Percentiles rank a stretch among this genome's conserved stretches.
These are phyloP conservation scores for Mortierella sp. DNA, from an alignment of 371 early-diverging fungal genomes.

Conservation along the genomic window DNA sequence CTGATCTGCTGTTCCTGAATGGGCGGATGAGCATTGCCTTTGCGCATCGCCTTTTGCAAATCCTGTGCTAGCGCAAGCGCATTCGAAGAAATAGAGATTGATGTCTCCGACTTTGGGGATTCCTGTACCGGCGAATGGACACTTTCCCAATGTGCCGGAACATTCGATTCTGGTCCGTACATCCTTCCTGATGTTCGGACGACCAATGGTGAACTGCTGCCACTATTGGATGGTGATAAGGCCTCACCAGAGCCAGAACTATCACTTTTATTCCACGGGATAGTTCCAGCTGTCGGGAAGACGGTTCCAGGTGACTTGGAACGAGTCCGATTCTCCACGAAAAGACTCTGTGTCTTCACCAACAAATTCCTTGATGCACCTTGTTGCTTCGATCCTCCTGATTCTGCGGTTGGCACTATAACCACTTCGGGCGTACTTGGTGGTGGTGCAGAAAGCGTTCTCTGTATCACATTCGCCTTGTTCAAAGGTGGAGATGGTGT, in stretches of 20 bases:
- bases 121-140: too few relatives aligned
- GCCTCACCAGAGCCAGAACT: too few relatives aligned
- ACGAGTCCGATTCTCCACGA: conserved; percentile 28
- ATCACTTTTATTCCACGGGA: too few relatives aligned
- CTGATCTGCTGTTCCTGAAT: neutral
- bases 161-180: too few relatives aligned
- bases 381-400: neutral
- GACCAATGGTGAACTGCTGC: too few relatives aligned
- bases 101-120: too few relatives aligned
- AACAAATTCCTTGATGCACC: conserved; percentile 10
- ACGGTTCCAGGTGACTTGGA: conserved; percentile 26
- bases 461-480: neutral
- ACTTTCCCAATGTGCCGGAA: too few relatives aligned
- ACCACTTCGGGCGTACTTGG: neutral
- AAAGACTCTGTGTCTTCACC: conserved; percentile 18
- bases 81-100: too few relatives aligned
- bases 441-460: neutral
- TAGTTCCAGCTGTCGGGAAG: too few relatives aligned
- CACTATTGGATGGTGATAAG: too few relatives aligned
- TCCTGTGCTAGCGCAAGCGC: conserved; percentile 21
- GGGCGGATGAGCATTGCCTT: neutral
- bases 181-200: too few relatives aligned
- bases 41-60: conserved; percentile 31
- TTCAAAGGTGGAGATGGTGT: neutral
- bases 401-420: neutral